Conservation (phyloP, 495 filamentous ascomycete genomes). For the Entonaema liquescens region DNA sequence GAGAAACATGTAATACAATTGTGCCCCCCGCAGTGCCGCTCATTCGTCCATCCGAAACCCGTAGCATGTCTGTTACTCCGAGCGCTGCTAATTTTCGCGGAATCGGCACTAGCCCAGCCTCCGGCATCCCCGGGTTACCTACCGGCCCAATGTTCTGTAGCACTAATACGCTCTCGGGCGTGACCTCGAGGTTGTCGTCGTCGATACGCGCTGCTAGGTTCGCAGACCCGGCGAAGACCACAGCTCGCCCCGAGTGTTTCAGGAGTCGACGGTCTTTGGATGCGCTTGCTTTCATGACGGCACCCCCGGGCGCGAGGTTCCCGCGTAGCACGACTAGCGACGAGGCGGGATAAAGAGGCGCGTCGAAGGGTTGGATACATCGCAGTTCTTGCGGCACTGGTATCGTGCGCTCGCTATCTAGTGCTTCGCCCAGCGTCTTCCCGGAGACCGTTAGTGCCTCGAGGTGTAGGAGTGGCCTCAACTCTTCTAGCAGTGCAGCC, state of each 20-base stretch:
- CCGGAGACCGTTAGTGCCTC: slow-evolving; percentile 67
- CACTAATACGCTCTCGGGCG: slow-evolving; percentile 63
- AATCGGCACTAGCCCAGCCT: slow-evolving; percentile 71
- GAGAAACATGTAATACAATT: slow-evolving; percentile 71
- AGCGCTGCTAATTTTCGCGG: slow-evolving; percentile 65
- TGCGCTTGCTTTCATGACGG: slow-evolving; percentile 70
- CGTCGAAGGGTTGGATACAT: slow-evolving; percentile 61
- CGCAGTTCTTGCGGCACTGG: slow-evolving; percentile 47
- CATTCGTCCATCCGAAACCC: slow-evolving; percentile 73
- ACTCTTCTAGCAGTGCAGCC: slow-evolving; percentile 62
- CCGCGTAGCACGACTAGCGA: slow-evolving; percentile 63
- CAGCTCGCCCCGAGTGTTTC: slow-evolving; percentile 61
- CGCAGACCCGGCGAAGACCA: slow-evolving; percentile 66
- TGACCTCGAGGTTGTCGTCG: slow-evolving; percentile 60
- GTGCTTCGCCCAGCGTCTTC: slow-evolving; percentile 63
- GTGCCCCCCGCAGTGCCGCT: slow-evolving; percentile 74
- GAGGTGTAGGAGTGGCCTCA: slow-evolving; percentile 66
- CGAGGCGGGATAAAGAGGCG: slow-evolving; percentile 64
- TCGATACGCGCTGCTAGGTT: slow-evolving; percentile 69
- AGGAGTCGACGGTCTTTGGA: slow-evolving; percentile 63
- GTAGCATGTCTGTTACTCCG: slow-evolving; percentile 72
- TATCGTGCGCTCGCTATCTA: slow-evolving; percentile 58
- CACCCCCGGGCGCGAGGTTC: slow-evolving; percentile 63
- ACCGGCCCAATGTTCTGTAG: slow-evolving; percentile 70
- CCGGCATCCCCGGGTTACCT: slow-evolving; percentile 74